Evolutionary conservation across 2,329 filamentous ascomycete species (phyloP), one percentile per base, ranked within the genome.

Genomic region (Diaporthe sp.): DNA sequence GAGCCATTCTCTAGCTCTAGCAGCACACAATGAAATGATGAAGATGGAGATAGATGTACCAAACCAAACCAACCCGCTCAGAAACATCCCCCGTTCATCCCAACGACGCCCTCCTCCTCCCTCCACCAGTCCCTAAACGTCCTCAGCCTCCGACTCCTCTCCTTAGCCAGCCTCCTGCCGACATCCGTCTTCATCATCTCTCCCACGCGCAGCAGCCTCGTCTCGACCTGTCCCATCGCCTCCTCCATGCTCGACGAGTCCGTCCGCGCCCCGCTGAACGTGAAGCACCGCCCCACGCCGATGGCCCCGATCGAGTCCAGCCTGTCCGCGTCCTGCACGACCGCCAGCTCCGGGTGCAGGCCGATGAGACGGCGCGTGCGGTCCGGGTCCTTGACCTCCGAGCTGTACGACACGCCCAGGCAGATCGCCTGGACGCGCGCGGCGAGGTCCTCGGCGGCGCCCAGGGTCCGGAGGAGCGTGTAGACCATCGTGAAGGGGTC

Each of bases 241-340:
- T 91, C 90, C 53, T 88, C 88, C 87, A 97, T 85, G 58, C 87
- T 89, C 34, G 87, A 85, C 6, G 83, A 83, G 15, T 82, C 81
- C 46, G 83, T 84, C 82, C 89, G 91, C 15, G 92, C 93, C 0
- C 93, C 95, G 0, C 93, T 91, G 82, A 92, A 98, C 0, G 93
- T 92, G 82, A 97, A 96, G 55, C 90, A 91, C 58, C 96, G 87
- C 2, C 91, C 96, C 74, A 98, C 92, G 0, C 96, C 96, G 42
- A 98, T 90, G 0, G 94, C 95, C 1, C 96, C 96, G 68, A 98
- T 92, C 5, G 95, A 94, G 84, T 98, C 96, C n/a, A 98, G 87
- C 9, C 96, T 89, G 85, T 98, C 96, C 5, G 96, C 96, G 83
- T 98, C 96, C 85, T 98, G 96, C 44, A 98, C 95, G 65, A 98